Base-by-base conservation (phyloP, 129 eudicot species). In the Artemisia annua region DNA sequence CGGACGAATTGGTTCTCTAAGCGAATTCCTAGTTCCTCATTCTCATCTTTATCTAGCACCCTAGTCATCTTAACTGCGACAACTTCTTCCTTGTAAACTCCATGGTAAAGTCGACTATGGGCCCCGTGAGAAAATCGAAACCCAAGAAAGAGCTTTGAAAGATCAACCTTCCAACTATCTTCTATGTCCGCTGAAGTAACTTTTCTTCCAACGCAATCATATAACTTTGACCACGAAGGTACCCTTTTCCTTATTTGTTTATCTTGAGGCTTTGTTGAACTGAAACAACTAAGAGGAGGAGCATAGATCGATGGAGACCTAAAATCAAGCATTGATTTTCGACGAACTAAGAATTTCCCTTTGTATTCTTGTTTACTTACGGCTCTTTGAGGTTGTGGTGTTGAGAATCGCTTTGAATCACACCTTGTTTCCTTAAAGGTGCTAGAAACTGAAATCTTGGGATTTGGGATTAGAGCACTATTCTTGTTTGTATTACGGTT, bases 41-140 rank as follows among this genome's bases (percentile, higher is more conserved):
- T 80, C 76, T 89, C 95, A 69, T 87, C 96, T 85, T 87, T 92
- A 89, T 93, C 96, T 11, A 92, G 96, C 3, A 81, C 79, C 75
- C 88, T 75, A n/a, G 89, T 92, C 20, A 92, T 83, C 78, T 92
- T 92, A 54, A 92, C 89, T 0, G 98, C 98, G 63, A 89, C 98
- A 3, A 90, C 72, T 79, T 89, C 92, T 19, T 85, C 92, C 73
- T 78, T 89, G 48, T 92, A 92, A 3, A 76, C 63, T 1, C 96
- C 98, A 87, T 85, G 98, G 83, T 87, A 89, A 80, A 92, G 98
- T 67, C 80, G 88, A 78, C 98, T 92, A 66, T 92, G 85, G 0
- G 96, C 98, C 28, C 98, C 98, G 66, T 89, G 91, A 80, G 98
- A 96, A 87, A 92, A 92, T 73, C 86, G 85, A 71, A 73, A 85